Conservation (phyloP, 2,329 filamentous ascomycete genomes). For the Ascomycota sp. region DNA sequence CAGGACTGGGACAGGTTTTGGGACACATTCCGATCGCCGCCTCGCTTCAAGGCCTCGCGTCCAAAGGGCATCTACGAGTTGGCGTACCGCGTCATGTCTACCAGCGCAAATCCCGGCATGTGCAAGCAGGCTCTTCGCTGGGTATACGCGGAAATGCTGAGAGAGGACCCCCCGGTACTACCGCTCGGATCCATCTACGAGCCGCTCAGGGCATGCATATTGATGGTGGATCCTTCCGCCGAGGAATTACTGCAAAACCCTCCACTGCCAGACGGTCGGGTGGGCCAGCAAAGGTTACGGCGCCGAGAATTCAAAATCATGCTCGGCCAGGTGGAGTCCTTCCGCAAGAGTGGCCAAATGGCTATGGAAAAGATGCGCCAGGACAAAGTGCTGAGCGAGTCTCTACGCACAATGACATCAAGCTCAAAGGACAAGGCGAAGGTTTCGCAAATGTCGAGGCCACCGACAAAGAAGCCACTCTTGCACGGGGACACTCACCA, state of each 20-base stretch:
- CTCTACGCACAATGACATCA: too few relatives aligned
- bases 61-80: conserved; percentile 30
- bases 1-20: conserved; percentile 34
- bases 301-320: too few relatives aligned
- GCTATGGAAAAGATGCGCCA: too few relatives aligned
- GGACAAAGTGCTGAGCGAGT: too few relatives aligned
- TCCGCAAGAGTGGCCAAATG: too few relatives aligned
- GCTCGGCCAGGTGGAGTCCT: too few relatives aligned
- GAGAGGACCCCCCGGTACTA: conserved; percentile 27
- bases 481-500: too few relatives aligned
- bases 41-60: conserved; percentile 25
- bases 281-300: neutral
- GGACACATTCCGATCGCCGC: conserved; percentile 33
- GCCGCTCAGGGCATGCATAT: conserved; percentile 30
- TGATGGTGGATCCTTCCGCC: conserved; percentile 29
- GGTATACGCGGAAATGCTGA: conserved; percentile 35
- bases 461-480: too few relatives aligned
- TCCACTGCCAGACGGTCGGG: conserved; percentile 1
- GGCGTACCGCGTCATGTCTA: conserved; percentile 26
- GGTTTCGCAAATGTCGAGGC: too few relatives aligned
- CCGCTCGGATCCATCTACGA: conserved; percentile 20
- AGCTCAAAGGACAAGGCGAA: too few relatives aligned
- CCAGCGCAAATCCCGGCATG: conserved; percentile 17
- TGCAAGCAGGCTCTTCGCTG: conserved; percentile 27
- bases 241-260: conserved; percentile 9